Conservation (phyloP, 352 stramenopile species). For the Phytophthora sojae region DNA sequence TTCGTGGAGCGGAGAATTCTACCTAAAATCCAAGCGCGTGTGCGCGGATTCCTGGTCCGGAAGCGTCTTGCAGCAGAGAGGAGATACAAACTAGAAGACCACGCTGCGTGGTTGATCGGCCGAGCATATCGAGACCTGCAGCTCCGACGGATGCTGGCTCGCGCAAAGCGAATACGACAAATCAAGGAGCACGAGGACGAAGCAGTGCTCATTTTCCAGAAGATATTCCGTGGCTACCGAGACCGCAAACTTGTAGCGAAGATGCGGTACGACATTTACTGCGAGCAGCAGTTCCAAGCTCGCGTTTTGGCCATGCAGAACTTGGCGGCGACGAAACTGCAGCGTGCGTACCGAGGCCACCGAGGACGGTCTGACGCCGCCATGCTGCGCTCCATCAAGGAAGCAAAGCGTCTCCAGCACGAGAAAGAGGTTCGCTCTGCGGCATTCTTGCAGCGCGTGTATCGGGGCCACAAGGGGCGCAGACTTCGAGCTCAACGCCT, state of each 20-base stretch:
- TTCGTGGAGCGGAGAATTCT: constrained; percentile 72
- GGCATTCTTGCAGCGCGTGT: constrained; percentile 79
- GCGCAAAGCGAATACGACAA: constrained; percentile 53
- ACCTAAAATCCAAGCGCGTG: constrained; percentile 80
- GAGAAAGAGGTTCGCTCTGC: constrained; percentile 54
- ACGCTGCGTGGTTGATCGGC: constrained; percentile 50
- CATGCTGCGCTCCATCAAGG: constrained; percentile 55
- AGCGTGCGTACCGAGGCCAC: constrained; percentile 76
- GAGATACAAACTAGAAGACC: constrained; percentile 35
- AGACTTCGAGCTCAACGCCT: constrained; percentile 52
- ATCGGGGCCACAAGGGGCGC: constrained; percentile 70
- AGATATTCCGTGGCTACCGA: constrained; percentile 74
- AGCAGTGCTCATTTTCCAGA: constrained; percentile 77
- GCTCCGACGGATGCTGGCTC: constrained; percentile 59
- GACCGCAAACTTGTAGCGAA: constrained; percentile 49
- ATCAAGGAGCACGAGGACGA: constrained; percentile 69
- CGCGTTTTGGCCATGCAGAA: constrained; percentile 66
- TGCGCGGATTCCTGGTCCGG: constrained; percentile 79
- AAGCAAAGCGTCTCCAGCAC: constrained; percentile 52
- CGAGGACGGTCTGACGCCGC: constrained; percentile 56
- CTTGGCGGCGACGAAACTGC: constrained; percentile 71
- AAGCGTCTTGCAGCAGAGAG: constrained; percentile 50
- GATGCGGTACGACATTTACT: constrained; percentile 55
- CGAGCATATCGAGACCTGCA: constrained; percentile 60
- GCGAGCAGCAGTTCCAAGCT: constrained; percentile 57